These are phyloP conservation scores for Flueggea neowawraea DNA, from an alignment of 441 rosid genomes.

Conservation along the genomic window DNA sequence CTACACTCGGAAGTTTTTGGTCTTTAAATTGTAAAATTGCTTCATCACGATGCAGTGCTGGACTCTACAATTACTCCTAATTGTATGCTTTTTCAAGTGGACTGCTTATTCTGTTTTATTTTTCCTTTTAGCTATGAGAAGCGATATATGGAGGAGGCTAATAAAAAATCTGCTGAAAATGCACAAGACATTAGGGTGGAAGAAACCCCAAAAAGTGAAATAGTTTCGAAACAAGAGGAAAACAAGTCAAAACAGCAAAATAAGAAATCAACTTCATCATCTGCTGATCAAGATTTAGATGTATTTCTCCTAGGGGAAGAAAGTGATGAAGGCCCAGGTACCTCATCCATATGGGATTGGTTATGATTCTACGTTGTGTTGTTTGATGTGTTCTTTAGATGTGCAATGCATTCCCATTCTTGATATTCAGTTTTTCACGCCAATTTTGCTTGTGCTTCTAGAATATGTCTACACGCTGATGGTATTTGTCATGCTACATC, in stretches of 20 bases:
- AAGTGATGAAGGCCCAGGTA: conserved; percentile 63
- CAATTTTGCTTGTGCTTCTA: too few relatives aligned
- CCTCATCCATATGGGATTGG: not conserved
- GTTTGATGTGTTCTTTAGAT: not conserved
- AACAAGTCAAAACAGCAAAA: conserved; percentile 23
- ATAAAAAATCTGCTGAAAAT: conserved; percentile 28
- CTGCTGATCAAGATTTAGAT: conserved; percentile 58
- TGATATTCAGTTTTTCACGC: too few relatives aligned
- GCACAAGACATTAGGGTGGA: conserved; percentile 22
- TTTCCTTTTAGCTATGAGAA: conserved; percentile 44
- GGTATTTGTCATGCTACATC: too few relatives aligned
- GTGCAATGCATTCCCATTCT: not conserved
- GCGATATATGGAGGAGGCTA: conserved; percentile 36
- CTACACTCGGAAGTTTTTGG: too few relatives aligned
- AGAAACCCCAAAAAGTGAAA: conserved; percentile 22
- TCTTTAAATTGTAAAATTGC: too few relatives aligned
- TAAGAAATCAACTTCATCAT: conserved; percentile 32
- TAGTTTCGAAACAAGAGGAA: conserved; percentile 23
- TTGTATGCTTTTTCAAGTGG: too few relatives aligned
- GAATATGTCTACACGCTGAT: too few relatives aligned
- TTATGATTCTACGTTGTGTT: not conserved
- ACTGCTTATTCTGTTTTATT: not conserved
- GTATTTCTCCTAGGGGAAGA: conserved; percentile 65
- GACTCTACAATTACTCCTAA: too few relatives aligned
- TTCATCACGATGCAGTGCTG: too few relatives aligned